These are phyloP conservation scores for Komagataea norvegica DNA, from an alignment of 1,139 yeast genomes.

Conservation along the genomic window DNA sequence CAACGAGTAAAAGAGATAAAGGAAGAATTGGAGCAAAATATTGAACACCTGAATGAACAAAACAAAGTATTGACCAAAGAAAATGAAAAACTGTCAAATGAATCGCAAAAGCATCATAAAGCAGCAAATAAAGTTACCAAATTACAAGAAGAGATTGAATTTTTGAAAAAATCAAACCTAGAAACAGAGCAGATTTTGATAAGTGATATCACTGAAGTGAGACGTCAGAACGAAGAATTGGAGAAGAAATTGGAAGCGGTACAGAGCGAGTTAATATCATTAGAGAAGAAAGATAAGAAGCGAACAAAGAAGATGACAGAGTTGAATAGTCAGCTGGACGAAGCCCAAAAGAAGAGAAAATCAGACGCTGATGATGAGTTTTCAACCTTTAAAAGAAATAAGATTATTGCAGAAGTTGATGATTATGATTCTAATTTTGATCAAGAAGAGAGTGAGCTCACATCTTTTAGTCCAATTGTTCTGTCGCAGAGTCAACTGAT, in stretches of 20 bases:
- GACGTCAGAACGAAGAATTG: slow-evolving; percentile 6
- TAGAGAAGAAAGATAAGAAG: slow-evolving; percentile 30
- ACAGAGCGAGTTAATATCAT: slow-evolving; percentile 27
- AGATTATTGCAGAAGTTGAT: slow-evolving; percentile 1
- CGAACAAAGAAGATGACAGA: slow-evolving; percentile 11
- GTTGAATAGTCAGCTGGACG: slow-evolving; percentile 4
- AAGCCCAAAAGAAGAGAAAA: slow-evolving; percentile 14
- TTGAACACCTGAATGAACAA: slow-evolving; percentile 5
- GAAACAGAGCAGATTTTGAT: slow-evolving; percentile 5
- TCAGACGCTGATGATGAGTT: slow-evolving; percentile 4
- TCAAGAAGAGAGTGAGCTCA: slow-evolving; percentile 15
- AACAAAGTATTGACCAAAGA: slow-evolving; percentile 2
- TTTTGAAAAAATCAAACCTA: slow-evolving; percentile 1
- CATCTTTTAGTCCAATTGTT: slow-evolving; percentile 18
- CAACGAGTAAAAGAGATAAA: slow-evolving; percentile 1
- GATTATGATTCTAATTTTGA: slow-evolving; percentile 9
- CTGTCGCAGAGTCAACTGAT: slow-evolving; percentile 4
- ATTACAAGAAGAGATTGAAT: slow-evolving; percentile 1
- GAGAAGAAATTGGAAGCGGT: slow-evolving; percentile 1
- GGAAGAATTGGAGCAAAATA: slow-evolving; percentile 1
- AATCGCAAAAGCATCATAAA: background rate
- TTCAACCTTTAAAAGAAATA: slow-evolving; percentile 1
- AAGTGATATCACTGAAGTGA: slow-evolving; percentile 6
- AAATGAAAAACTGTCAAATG: background rate
- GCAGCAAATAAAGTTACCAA: background rate